These are phyloP conservation scores for Neckera pumila DNA, from an alignment of 225 moss, liverwort and hornwort genomes.

Conservation along the genomic window DNA sequence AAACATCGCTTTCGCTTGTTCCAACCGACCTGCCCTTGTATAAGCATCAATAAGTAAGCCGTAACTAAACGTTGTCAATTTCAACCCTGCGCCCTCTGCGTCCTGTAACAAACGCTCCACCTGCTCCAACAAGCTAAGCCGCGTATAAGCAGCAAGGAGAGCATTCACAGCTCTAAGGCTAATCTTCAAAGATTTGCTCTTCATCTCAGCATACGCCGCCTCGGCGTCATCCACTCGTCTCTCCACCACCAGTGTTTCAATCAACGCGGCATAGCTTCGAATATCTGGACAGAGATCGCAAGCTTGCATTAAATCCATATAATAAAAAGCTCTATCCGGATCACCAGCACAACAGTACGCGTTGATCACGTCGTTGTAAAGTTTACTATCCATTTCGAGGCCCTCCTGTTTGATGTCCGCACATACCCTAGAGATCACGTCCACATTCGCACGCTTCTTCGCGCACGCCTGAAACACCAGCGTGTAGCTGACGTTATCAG, in stretches of 20 bases:
- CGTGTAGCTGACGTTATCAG: conserved; percentile 67
- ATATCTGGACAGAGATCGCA: conserved; percentile 22
- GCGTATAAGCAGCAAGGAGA: conserved; percentile 58
- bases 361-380: conserved; percentile 72
- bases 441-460: conserved; percentile 23
- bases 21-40: conserved; percentile 61
- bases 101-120: conserved; percentile 39
- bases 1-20: conserved; percentile 53
- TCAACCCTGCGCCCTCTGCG: conserved; percentile 38
- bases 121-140: conserved; percentile 46
- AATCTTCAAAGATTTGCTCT: conserved; percentile 28
- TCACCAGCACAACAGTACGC: conserved; percentile 59
- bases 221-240: conserved; percentile 69
- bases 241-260: conserved; percentile 43
- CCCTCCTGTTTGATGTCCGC: conserved; percentile 49
- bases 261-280: conserved; percentile 42
- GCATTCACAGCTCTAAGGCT: conserved; percentile 60
- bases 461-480: conserved; percentile 80
- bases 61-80: conserved; percentile 58
- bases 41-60: conserved; percentile 85
- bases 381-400: conserved; percentile 66
- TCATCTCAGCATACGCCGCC: conserved; percentile 80
- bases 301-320: conserved; percentile 64
- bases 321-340: conserved; percentile 48
- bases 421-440: conserved; percentile 38